Percentiles rank a stretch among this genome's conserved stretches.
Conservation (phyloP, 805 yeast genomes). For the Schwanniomyces yamadae region DNA sequence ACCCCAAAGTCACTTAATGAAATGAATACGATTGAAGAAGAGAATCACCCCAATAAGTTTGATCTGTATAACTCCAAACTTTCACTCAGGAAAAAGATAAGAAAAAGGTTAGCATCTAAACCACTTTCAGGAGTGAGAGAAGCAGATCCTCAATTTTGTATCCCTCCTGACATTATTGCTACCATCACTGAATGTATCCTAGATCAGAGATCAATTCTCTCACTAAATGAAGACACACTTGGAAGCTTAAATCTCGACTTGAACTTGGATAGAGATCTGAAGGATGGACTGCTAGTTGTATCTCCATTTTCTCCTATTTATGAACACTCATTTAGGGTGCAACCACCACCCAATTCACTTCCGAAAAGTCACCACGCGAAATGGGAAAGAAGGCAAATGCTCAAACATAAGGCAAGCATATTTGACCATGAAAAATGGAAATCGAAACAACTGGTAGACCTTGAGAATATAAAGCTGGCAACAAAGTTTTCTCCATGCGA, state of each 20-base stretch:
- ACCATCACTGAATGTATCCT: conserved; percentile 7
- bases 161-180: conserved; percentile 5
- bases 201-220: conserved; percentile 2
- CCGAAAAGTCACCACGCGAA: conserved; percentile 14
- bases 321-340: conserved; percentile 12
- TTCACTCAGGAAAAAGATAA: conserved; percentile 6
- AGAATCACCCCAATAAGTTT: not conserved
- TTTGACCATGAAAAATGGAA: conserved; percentile 9
- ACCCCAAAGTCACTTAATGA: too few species aligned
- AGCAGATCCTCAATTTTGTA: not conserved
- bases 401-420: conserved; percentile 13
- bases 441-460: conserved; percentile 5
- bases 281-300: not conserved
- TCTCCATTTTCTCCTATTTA: conserved; percentile 3
- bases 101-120: conserved; percentile 4
- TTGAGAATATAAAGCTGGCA: too few species aligned
- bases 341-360: conserved; percentile 11
- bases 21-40: not conserved
- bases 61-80: not conserved
- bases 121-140: conserved; percentile 1
- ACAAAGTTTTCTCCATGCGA: too few species aligned
- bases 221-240: not conserved
- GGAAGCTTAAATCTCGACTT: conserved; percentile 5
- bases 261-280: not conserved
- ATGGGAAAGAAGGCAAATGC: conserved; percentile 20